Conservation (phyloP, 352 stramenopile genomes). For the Phytophthora parvispora region DNA sequence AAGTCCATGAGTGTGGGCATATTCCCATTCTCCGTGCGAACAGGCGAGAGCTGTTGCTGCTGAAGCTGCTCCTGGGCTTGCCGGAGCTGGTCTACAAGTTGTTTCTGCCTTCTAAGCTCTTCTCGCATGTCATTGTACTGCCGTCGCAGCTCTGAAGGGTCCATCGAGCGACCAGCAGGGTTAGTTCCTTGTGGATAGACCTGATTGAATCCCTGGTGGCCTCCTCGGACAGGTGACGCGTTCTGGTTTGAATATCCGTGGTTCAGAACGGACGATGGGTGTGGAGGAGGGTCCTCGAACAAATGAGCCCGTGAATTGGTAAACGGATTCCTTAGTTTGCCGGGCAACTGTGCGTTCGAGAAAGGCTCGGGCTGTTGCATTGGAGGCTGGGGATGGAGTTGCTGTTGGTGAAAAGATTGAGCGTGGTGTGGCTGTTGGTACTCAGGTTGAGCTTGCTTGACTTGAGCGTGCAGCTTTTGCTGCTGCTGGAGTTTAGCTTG, state of each 20-base stretch:
- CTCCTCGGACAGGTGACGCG: conserved; percentile 8
- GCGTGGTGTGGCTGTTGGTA: conserved; percentile 7
- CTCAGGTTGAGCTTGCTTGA: conserved; percentile 14
- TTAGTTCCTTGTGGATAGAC: conserved; percentile 16
- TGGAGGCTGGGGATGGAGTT: neutral
- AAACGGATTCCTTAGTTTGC: conserved; percentile 51
- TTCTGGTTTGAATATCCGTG: conserved; percentile 25
- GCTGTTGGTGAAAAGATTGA: conserved; percentile 17
- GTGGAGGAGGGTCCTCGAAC: conserved; percentile 51
- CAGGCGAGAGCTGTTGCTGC: conserved; percentile 36
- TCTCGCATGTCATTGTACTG: conserved; percentile 70
- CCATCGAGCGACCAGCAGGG: neutral
- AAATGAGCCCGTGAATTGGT: conserved; percentile 61
- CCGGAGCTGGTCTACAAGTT: conserved; percentile 64
- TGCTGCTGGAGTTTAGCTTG: conserved; percentile 51
- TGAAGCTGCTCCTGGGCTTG: conserved; percentile 58
- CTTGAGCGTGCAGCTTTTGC: conserved; percentile 29
- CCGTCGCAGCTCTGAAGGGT: conserved; percentile 36
- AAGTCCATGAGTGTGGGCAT: conserved; percentile 58
- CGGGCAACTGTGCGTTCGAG: conserved; percentile 2
- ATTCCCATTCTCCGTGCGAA: conserved; percentile 7
- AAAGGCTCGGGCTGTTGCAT: conserved; percentile 1
- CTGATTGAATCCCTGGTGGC: neutral
- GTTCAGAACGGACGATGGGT: conserved; percentile 11
- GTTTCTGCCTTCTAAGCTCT: conserved; percentile 56